A percentile compares a stretch with the other conserved stretches of the same genome.
Conservation (phyloP, 2,329 filamentous ascomycete species). For the Graphiopsis chlorocephala region DNA sequence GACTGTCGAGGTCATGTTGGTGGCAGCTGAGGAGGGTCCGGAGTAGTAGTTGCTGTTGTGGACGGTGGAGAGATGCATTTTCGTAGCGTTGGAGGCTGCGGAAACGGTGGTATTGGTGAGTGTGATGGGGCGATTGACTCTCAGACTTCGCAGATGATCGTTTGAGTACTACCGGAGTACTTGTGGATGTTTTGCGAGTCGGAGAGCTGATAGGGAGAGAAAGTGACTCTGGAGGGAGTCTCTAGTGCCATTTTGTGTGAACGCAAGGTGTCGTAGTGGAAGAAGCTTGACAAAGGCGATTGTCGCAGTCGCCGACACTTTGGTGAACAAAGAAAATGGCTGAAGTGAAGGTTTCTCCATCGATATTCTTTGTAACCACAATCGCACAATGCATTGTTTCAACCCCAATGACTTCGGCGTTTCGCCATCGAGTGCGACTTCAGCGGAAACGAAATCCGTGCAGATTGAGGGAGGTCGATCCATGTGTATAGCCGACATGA, state of each 20-base stretch:
- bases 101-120: neutral
- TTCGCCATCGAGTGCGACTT: neutral
- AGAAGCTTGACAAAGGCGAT: neutral
- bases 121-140: neutral
- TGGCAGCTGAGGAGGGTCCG: neutral
- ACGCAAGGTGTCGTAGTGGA: neutral
- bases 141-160: neutral
- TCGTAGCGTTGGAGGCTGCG: neutral
- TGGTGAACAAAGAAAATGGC: neutral
- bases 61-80: neutral
- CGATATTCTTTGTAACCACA: neutral
- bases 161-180: constrained; percentile 5
- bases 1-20: neutral
- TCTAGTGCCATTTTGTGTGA: neutral
- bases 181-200: neutral
- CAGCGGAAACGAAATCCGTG: neutral
- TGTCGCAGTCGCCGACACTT: neutral
- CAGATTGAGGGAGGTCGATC: neutral
- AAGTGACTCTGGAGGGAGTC: neutral
- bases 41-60: constrained; percentile 5
- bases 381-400: neutral
- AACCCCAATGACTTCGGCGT: neutral
- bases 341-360: neutral
- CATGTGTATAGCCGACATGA: neutral
- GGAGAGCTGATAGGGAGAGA: neutral